Conservation (phyloP, 306 rosid genomes). For the Sechiopsis laciniata region DNA sequence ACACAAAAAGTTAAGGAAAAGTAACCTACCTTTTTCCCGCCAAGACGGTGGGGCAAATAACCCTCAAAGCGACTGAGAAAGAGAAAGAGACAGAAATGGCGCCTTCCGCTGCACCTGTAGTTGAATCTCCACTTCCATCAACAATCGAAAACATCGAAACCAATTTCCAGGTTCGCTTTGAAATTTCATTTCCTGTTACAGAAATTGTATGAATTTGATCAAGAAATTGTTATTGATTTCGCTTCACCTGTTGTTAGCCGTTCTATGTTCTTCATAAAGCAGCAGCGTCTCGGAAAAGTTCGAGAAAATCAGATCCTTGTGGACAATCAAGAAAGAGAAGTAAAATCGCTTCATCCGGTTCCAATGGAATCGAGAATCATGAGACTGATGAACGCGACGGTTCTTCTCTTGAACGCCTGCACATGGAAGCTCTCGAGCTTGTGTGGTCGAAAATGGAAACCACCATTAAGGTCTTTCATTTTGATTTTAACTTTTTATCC, state of each 20-base stretch:
- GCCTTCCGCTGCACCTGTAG: conserved; percentile 14
- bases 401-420: conserved; percentile 28
- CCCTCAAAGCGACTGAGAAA: background rate
- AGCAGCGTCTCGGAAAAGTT: conserved; percentile 35
- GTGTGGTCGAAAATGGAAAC: conserved; percentile 71
- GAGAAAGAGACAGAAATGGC: conserved; percentile 10
- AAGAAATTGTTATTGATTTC: background rate
- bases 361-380: conserved; percentile 29
- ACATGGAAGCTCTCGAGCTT: conserved; percentile 43
- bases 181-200: background rate
- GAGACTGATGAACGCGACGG: conserved; percentile 35
- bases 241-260: conserved; percentile 35
- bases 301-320: conserved; percentile 32
- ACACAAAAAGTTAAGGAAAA: background rate
- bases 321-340: conserved; percentile 43
- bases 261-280: conserved; percentile 74
- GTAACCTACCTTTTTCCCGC: conserved; percentile 16
- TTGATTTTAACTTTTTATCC: background rate
- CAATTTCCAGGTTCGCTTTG: conserved; percentile 23
- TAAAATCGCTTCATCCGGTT: conserved; percentile 37
- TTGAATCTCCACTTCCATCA: conserved; percentile 20
- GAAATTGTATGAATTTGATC: background rate
- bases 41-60: background rate
- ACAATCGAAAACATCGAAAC: conserved; percentile 17
- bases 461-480: conserved; percentile 49